phyloP scores from a whole-genome alignment of 305 asterid genomes.

The Withania somnifera region DNA sequence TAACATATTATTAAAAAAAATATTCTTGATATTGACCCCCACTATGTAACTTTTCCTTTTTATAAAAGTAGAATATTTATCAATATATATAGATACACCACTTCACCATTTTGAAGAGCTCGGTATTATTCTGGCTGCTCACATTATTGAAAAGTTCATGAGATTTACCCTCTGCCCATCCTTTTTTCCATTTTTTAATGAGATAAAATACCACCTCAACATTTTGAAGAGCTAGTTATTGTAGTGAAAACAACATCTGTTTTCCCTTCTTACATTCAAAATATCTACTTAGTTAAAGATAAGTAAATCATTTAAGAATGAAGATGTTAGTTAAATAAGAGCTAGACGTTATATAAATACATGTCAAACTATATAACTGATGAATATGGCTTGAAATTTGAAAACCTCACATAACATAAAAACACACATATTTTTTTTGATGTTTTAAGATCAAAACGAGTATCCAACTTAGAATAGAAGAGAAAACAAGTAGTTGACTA shows the following conservation, averaged over 20 bases:
- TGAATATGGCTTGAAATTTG: too few species aligned
- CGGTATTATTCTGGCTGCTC: not conserved
- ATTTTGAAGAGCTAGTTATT: not conserved
- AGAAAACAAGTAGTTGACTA: too few species aligned
- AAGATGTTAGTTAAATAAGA: too few species aligned
- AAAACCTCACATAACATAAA: too few species aligned
- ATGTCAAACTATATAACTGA: too few species aligned
- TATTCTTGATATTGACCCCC: slow-evolving; percentile 1
- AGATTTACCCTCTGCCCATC: not conserved
- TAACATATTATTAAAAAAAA: not conserved
- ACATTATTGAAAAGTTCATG: not conserved
- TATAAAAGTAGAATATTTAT: not conserved
- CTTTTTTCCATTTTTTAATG: not conserved
- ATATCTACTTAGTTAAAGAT: not conserved
- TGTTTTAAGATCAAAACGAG: too few species aligned
- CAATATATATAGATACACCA: not conserved
- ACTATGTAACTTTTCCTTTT: not conserved
- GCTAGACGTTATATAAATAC: too few species aligned
- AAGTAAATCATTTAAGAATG: not conserved
- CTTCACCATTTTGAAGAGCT: not conserved
- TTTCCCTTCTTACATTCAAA: not conserved
- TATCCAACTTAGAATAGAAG: too few species aligned
- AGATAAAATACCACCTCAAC: not conserved
- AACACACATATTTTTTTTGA: too few species aligned
- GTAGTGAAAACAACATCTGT: not conserved